Base-by-base conservation (phyloP, 352 stramenopile species). In the Blastocystis sp. region DNA sequence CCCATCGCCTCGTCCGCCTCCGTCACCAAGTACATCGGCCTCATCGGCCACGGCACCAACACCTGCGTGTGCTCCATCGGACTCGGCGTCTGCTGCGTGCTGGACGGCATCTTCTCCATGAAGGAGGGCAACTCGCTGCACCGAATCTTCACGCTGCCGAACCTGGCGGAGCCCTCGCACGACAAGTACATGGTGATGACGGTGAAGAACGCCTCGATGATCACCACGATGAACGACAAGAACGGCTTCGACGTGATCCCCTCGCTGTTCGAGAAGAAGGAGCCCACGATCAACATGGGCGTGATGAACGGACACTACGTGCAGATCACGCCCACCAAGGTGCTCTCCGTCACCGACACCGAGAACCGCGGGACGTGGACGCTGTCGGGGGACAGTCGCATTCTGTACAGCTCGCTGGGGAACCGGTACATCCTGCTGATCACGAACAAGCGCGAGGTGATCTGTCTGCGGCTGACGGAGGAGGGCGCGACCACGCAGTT, bases 301-400 rank as follows among this genome's bases (percentile, higher is more conserved):
- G 74, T 85, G 16, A 69, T 59, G 33, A 62, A 69, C 41, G 45
- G 50, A 6, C 29, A 29, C 9, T 85, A 85, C 41, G 74, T 50
- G 59, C 74, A 85, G 41, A 51, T 85, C 60, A 85, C 74, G 26
- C 55, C 60, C 9, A 39, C 55, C 3, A 62, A 85, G 33, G 74
- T 85, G 10, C 74, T 62, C 24, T 21, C 66, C 3, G 21, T 62
- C 6, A 62, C 50, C 1, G 13, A 39, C 12, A n/a, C n/a, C 24
- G 16, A 51, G 26, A 19, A 45, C 1, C n/a, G 39, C 37, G 74
- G 50, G 55, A 2, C 41, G 74, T 85, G 74, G 74, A n/a, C 65
- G 60, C 29, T 16, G 12, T 19, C 41, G 12, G n/a, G n/a, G 2
- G 74, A 62, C 37, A 70, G 31, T 24, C n/a, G 29, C 4, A 85